phyloP scores from a whole-genome alignment of 768 basidiomycete genomes.

The Pholiota microspora region DNA sequence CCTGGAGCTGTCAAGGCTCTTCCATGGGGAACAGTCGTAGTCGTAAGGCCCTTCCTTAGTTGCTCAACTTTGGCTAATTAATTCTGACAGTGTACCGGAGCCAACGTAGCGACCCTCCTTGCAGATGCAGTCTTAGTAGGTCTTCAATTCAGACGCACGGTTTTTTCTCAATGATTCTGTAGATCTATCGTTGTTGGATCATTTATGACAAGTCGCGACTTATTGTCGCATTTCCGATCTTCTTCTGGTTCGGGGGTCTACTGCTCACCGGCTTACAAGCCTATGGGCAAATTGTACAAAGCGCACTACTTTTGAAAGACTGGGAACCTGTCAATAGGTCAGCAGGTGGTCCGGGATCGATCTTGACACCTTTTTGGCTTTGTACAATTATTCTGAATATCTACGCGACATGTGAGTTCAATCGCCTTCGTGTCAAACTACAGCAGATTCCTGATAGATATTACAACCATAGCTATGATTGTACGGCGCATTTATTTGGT shows the following conservation, averaged over 20 bases:
- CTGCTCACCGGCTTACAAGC: constrained; percentile 7
- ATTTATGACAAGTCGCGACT: constrained; percentile 13
- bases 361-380: constrained; percentile 12
- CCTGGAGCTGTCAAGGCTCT: not conserved
- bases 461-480: constrained; percentile 8
- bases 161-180: no score
- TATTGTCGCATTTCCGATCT: constrained; percentile 12
- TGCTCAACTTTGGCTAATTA: not conserved
- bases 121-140: constrained; percentile 14
- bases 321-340: not conserved
- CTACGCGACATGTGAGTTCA: constrained; percentile 15
- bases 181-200: constrained; percentile 24
- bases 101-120: constrained; percentile 6
- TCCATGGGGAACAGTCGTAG: constrained; percentile 4
- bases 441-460: no score
- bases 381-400: constrained; percentile 15
- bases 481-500: constrained; percentile 8
- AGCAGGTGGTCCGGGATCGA: not conserved
- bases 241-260: constrained; percentile 16
- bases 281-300: constrained; percentile 9
- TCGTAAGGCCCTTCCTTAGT: not conserved
- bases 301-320: not conserved
- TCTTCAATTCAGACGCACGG: not conserved
- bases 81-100: constrained; percentile 4
- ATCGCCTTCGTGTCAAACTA: not conserved